Base-by-base conservation (phyloP, 2,329 filamentous ascomycete genomes). In the Alternaria rosae region DNA sequence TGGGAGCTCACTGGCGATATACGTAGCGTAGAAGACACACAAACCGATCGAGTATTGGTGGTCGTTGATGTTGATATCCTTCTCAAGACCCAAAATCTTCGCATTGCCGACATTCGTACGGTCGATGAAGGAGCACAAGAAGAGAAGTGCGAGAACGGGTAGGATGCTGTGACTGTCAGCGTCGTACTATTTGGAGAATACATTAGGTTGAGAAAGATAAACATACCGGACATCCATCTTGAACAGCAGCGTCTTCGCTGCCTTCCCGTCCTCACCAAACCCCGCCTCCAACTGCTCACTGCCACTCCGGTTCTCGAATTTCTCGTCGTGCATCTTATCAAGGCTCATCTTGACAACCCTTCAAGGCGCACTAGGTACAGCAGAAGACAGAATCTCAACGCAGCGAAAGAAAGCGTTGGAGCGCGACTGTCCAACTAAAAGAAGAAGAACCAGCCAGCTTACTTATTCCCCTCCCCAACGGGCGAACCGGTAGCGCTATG, bases 21-120 rank as follows among this genome's bases (percentile, higher is more conserved):
- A 90, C 1, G 87, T 86, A 4, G 87, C 85, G 75, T 90, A 91
- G 70, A 89, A 91, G 2, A 89, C 86, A 12, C 87, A 84, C 28
- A 91, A 80, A 1, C 88, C 88, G 43, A 87, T 85, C 50, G 88
- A 86, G 75, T 91, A 92, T 71, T 91, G 87, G 57, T 83, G 79
- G 59, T 89, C 86, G 6, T 79, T 85, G 65, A 92, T 87, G 45
- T 70, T 59, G 10, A 76, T 66, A 69, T 89, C 86, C 1, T 79
- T 67, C 67, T 90, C 86, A 13, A 92, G 82, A 1, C 87, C 86
- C 54, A 89, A 83, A 9, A 91, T 87, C 63, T 88, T 88, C 23
- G 89, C 89, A 70, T 92, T 91, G 38, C 89, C 90, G 38, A 92
- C 88, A 72, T 92, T 92, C n/a, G 89, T 91, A 43, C 90, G 85